phyloP scores from a whole-genome alignment of 768 basidiomycete genomes.

The Xerocomellus chrysenteron region DNA sequence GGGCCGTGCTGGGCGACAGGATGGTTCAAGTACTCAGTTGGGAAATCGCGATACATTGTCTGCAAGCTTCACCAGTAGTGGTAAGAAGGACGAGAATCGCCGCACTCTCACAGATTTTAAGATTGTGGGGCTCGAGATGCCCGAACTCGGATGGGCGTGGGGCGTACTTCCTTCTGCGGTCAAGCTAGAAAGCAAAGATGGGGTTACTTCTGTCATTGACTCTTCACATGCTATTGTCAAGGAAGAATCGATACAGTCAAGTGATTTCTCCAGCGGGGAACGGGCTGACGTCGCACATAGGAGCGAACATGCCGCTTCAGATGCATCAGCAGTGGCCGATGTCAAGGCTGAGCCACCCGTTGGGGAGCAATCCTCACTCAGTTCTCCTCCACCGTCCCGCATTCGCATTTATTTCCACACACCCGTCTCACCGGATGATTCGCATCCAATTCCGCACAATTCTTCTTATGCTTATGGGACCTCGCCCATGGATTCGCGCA shows the following conservation, averaged over 20 bases:
- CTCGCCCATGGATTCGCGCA: conserved; percentile 58
- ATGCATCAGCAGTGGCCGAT: conserved; percentile 32
- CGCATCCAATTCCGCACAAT: conserved; percentile 69
- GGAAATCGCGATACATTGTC: conserved; percentile 50
- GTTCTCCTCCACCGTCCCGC: conserved; percentile 65
- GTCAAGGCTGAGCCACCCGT: conserved; percentile 30
- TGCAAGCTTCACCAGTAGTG: conserved; percentile 45
- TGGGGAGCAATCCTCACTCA: conserved; percentile 32
- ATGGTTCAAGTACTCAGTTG: conserved; percentile 34
- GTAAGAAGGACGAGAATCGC: conserved; percentile 86
- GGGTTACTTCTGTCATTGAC: conserved; percentile 30
- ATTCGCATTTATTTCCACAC: conserved; percentile 93
- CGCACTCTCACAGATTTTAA: conserved; percentile 98
- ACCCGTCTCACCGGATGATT: conserved; percentile 79
- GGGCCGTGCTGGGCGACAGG: conserved; percentile 41
- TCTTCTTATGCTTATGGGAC: conserved; percentile 39
- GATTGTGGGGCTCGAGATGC: conserved; percentile 87
- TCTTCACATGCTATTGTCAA: conserved; percentile 33
- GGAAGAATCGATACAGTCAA: conserved; percentile 29
- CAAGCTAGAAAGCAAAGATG: conserved; percentile 40
- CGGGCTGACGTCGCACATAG: conserved; percentile 17
- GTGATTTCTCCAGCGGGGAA: conserved; percentile 21
- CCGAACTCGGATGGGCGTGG: conserved; percentile 86
- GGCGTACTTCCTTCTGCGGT: conserved; percentile 50
- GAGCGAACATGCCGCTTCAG: conserved; percentile 24